Evolutionary conservation across 176 grass and related monocot species (phyloP).

Genomic region (Canna indica): DNA sequence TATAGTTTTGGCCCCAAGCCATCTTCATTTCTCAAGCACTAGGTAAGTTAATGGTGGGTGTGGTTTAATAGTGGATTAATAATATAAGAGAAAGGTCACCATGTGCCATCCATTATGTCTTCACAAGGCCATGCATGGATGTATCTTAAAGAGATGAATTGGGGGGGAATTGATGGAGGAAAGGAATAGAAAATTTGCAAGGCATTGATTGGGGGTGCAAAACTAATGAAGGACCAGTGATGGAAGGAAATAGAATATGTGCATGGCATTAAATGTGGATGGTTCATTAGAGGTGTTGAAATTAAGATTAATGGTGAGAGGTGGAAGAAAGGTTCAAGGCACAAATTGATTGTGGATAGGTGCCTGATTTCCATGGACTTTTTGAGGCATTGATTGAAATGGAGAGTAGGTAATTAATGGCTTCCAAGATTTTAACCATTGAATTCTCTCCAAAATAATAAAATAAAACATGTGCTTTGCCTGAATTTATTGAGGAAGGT

Average conservation of each 20-base stretch:
- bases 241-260: constrained; percentile 1
- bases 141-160: constrained; percentile 17
- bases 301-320: neutral
- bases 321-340: neutral
- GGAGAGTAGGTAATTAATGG: too few relatives aligned
- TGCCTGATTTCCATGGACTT: too few relatives aligned
- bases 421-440: too few relatives aligned
- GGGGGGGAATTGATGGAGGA: neutral
- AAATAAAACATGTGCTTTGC: too few relatives aligned
- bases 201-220: constrained; percentile 14
- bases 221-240: constrained; percentile 1
- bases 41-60: neutral
- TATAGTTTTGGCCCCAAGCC: neutral
- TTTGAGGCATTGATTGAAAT: too few relatives aligned
- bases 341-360: neutral
- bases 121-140: neutral
- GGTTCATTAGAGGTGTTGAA: neutral
- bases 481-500: too few relatives aligned
- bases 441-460: too few relatives aligned
- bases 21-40: neutral
- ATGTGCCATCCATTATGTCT: constrained; percentile 1
- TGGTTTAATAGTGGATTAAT: neutral
- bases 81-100: neutral
- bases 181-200: neutral
- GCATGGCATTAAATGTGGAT: constrained; percentile 9